Evolutionary conservation across 139 green algal species (phyloP).

Genomic region (Closterium sp.): DNA sequence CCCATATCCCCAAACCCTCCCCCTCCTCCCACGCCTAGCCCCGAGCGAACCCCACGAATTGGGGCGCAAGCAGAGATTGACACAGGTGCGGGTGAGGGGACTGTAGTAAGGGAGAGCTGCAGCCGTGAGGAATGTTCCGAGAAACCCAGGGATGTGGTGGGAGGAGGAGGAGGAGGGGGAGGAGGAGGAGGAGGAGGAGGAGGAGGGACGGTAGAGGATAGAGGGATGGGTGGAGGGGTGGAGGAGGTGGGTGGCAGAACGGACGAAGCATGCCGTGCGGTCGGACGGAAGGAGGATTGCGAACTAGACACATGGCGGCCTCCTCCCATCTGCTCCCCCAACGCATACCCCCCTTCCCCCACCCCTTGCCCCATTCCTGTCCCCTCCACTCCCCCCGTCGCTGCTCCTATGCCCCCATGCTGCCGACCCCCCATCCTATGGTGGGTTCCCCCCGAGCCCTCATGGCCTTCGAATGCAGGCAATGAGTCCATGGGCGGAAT

Average conservation of each 20-base stretch:
- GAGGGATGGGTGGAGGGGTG: neutral
- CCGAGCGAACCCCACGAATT: neutral
- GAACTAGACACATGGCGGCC: neutral
- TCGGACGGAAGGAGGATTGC: neutral
- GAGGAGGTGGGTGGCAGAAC: neutral
- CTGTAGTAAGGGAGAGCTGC: neutral
- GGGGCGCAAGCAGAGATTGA: neutral
- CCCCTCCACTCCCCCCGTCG: too few species aligned
- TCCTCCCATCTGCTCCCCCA: too few species aligned
- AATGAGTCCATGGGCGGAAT: neutral
- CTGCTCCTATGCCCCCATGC: too few species aligned
- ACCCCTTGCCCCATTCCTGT: too few species aligned
- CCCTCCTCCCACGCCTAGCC: neutral
- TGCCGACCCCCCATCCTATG: too few species aligned
- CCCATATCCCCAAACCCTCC: neutral
- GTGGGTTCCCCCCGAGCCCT: too few species aligned
- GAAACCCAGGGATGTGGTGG: neutral
- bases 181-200: neutral
- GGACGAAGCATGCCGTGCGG: neutral
- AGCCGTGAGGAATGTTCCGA: neutral
- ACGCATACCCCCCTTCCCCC: too few species aligned
- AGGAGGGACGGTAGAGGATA: neutral
- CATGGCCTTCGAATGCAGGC: too few species aligned
- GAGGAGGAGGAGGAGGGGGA: too few species aligned
- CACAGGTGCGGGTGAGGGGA: too few species aligned